Evolutionary conservation across 805 yeast species (phyloP).

Genomic region (Suhomyces sp.): DNA sequence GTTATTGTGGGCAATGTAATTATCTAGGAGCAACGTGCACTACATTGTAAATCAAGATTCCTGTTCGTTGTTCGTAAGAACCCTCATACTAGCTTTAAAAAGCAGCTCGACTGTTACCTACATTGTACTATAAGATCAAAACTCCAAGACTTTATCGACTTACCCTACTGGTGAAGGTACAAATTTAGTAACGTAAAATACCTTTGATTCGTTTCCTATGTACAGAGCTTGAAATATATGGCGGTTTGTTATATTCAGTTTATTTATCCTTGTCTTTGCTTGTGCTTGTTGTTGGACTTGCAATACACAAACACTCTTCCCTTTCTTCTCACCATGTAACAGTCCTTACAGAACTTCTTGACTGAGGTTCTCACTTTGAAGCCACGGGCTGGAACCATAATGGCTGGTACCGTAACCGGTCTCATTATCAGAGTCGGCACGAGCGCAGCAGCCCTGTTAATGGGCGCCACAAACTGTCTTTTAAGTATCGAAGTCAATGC

Average conservation of each 20-base stretch:
- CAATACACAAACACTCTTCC: slow-evolving; percentile 93
- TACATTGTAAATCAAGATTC: too few relatives aligned
- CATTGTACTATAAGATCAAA: too few relatives aligned
- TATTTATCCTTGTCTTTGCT: slow-evolving; percentile 78
- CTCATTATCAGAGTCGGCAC: slow-evolving; percentile 11
- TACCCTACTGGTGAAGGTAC: too few relatives aligned
- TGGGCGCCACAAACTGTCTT: slow-evolving; percentile 13
- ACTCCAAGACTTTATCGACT: too few relatives aligned
- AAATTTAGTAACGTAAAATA: neutral
- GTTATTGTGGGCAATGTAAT: too few relatives aligned
- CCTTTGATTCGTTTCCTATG: neutral
- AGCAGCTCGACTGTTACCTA: too few relatives aligned
- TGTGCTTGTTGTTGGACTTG: slow-evolving; percentile 89
- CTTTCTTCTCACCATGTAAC: slow-evolving; percentile 88
- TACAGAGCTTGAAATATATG: neutral
- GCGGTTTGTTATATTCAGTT: neutral
- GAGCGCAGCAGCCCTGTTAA: slow-evolving; percentile 5
- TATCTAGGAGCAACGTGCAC: too few relatives aligned
- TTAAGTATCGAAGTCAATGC: slow-evolving; percentile 16
- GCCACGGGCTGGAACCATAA: slow-evolving; percentile 11
- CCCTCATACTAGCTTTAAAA: too few relatives aligned
- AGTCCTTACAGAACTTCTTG: slow-evolving; percentile 88
- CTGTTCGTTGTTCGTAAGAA: too few relatives aligned
- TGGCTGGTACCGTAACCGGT: slow-evolving; percentile 7
- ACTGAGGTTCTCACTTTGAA: slow-evolving; percentile 92